Base-by-base conservation (phyloP, 106 monocot species). In the Dioscorea alata region DNA sequence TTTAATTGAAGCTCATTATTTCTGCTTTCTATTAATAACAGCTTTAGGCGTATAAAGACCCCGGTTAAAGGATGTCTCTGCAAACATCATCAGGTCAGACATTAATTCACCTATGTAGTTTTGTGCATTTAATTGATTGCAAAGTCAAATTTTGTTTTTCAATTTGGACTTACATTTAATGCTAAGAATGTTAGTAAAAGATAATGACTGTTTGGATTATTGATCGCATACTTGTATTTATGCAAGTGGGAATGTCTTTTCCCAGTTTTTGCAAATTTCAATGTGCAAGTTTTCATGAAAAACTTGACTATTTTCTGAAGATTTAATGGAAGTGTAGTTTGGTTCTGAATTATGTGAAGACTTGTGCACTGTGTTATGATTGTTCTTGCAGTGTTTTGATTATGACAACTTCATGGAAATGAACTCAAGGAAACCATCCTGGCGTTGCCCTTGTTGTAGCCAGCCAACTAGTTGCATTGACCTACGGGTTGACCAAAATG, bases 401-500 rank as follows among this genome's bases (percentile, higher is more conserved):
- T 99, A 81, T 78, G 81, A 87, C 21, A 99, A 90, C 66, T 99
- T 75, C 81, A 73, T 99, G 85, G 83, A 86, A 33, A 88, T 99
- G 75, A 99, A 99, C 69, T 83, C 72, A 20, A 81, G 79, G 66
- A 99, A 87, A 64, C 99, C 99, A 57, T 71, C 73, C 33, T 99
- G 99, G 99, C 86, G 92, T 18, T 99, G 99, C 63, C 92, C 93
- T 65, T 85, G 23, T 59, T 99, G 99, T 73, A 90, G 93, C 74
- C 87, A 87, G 56, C 71, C 92, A 50, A 78, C 75, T 70, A 83
- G 85, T 70, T 82, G 51, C 64, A 54, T 74, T 67, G 93, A 99
- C 75, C 59, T 99, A 23, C 79, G 93, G 16, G 67, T 99, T 67
- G 99, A 99, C 69, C 86, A 74, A 76, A 76, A 78, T 53, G 88